Evolutionary conservation across 257 asterid genomes (phyloP).

Genomic region (Solanum ahanhuiri): DNA sequence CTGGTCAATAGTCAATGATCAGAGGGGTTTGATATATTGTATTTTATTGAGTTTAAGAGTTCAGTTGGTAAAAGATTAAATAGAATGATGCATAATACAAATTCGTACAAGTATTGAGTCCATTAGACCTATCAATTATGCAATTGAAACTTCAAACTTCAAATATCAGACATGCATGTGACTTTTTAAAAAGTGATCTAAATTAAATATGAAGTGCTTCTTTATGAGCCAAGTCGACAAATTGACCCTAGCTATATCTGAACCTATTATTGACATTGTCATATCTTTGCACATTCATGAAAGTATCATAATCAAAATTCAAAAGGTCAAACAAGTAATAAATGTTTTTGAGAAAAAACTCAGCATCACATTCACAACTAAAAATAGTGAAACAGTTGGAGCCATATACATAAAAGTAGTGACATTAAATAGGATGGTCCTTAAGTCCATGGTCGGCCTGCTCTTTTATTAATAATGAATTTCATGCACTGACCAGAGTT

Average conservation of each 20-base stretch:
- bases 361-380: not conserved
- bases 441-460: not conserved
- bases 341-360: not conserved
- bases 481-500: accelerated
- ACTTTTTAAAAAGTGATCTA: not conserved
- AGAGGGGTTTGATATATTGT: accelerated
- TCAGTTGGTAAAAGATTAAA: accelerated
- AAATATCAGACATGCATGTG: not conserved
- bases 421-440: not conserved
- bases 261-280: not conserved
- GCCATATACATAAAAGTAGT: not conserved
- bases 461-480: no score
- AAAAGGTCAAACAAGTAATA: not conserved
- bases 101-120: accelerated
- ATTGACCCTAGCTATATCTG: not conserved
- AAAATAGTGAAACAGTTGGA: not conserved
- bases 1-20: not conserved
- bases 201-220: not conserved
- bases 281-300: not conserved
- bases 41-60: accelerated
- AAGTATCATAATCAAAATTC: not conserved
- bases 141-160: not conserved
- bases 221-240: not conserved
- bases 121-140: no score
- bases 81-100: no score